Evolutionary conservation across 192 early-diverging fungal species (phyloP), one percentile per base, ranked within the genome.

Genomic region (Gigaspora rosea): DNA sequence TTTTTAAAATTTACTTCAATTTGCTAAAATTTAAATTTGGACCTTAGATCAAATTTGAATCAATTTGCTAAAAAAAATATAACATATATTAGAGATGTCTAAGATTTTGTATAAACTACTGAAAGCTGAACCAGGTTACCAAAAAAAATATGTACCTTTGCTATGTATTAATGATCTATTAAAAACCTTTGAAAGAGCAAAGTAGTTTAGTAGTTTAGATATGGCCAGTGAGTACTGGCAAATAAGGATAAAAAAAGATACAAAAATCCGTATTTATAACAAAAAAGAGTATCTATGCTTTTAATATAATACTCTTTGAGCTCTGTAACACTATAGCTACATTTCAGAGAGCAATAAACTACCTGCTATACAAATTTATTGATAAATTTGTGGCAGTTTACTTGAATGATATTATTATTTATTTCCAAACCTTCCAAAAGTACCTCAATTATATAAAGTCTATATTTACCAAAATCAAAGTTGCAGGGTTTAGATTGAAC

Each of bases 121-220:
- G 8, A 2, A 78, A 59, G 0, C 71, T 89, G 0, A 91, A 92
- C 50, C 56, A 33, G n/a, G 33, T 84, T 0, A 89, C 86, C 0
- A 79, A 80, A 0, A 78, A 78, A 32, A 83, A 90, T 70, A 33
- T 73, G 0, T 83, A 77, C 80, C 80, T 3, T 49, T 88, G 11
- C 90, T 87, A 0, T n/a, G 78, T 11, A 86, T 91, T 27, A 72
- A 81, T 48, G 85, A 90, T 35, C 77, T 79, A 0, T 48, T 86
- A 2, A 82, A 90, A 48, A 8, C 48, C 1, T 49, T 84, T 11
- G 1, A 59, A 36, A 80, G 81, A 0, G 75, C 80, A 0, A 48
- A 8, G 0, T 58, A 68, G 0, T 87, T 88, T 27, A 56, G 77
- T 0, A 86, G 83, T 50, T 22, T 91, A 0, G 85, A 87, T 62